Percentiles rank a stretch among this genome's conserved stretches.
Conservation (phyloP, 768 basidiomycete species). For the Podaxis mareebaensis region DNA sequence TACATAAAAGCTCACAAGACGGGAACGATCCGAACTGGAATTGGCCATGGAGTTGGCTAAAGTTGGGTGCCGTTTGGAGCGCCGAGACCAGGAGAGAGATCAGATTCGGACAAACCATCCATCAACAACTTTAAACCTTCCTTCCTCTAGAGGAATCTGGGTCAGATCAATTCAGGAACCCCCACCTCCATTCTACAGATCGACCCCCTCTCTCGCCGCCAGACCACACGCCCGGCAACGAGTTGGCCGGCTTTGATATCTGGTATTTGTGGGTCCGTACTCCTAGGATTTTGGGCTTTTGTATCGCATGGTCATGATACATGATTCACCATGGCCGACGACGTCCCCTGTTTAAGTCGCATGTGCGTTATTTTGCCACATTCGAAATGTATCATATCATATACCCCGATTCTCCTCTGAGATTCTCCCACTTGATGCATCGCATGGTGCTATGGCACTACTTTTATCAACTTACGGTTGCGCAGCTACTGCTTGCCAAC, state of each 20-base stretch:
- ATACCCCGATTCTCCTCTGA: not conserved
- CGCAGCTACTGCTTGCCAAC: not conserved
- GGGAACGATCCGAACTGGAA: slow-evolving; percentile 8
- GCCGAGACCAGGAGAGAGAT: not conserved
- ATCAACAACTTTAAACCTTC: slow-evolving; percentile 17
- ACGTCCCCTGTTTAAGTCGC: not conserved
- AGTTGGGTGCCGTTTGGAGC: not conserved
- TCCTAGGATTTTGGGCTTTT: not conserved
- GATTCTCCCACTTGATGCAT: not conserved
- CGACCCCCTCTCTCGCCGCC: not conserved
- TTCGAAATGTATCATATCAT: not conserved
- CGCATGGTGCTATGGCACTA: slow-evolving; percentile 5
- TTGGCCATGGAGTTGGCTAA: not conserved
- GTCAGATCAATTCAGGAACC: slow-evolving; percentile 6
- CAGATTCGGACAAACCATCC: slow-evolving; percentile 12
- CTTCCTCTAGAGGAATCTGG: slow-evolving; percentile 1
- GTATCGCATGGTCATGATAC: not conserved
- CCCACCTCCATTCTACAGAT: not conserved
- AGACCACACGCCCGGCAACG: too few species aligned
- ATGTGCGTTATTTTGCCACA: too few species aligned
- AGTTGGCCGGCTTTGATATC: too few species aligned
- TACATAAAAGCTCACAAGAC: not conserved
- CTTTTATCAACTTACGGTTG: slow-evolving; percentile 5
- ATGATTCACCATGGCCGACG: not conserved
- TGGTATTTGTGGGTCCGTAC: slow-evolving; percentile 5